These are phyloP conservation scores for Zygosaccharomyces bailii DNA, from an alignment of 805 yeast genomes.

Conservation along the genomic window DNA sequence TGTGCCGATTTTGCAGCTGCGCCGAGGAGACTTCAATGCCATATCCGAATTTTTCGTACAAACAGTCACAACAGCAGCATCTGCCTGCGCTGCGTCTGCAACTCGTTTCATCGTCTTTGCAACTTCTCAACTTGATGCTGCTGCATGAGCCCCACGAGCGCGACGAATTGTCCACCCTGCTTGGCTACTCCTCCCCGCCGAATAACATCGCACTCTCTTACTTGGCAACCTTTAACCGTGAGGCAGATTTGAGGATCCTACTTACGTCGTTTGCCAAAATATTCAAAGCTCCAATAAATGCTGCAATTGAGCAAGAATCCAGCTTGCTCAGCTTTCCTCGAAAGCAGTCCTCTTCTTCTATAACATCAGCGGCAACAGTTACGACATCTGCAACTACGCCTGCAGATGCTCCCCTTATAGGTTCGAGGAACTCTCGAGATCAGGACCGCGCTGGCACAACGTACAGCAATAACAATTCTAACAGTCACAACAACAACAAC, in stretches of 20 bases:
- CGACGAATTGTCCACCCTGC: conserved; percentile 7
- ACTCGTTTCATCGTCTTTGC: conserved; percentile 54
- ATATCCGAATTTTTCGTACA: conserved; percentile 16
- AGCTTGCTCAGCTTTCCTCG: conserved; percentile 33
- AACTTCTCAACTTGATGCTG: conserved; percentile 54
- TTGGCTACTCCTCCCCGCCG: conserved; percentile 41
- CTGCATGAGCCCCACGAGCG: not conserved
- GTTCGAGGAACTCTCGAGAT: not conserved
- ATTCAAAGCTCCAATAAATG: conserved; percentile 44
- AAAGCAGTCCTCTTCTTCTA: conserved; percentile 12
- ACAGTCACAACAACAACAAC: not conserved
- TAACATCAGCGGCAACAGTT: not conserved
- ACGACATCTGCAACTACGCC: not conserved
- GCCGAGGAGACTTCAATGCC: conserved; percentile 32
- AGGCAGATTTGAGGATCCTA: conserved; percentile 51
- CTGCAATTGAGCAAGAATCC: conserved; percentile 39
- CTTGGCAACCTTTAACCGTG: conserved; percentile 52
- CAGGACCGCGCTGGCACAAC: conserved; percentile 13
- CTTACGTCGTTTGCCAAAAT: conserved; percentile 47
- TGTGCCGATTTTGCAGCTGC: conserved; percentile 49
- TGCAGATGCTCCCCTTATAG: not conserved
- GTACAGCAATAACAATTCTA: not conserved
- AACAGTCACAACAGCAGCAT: conserved; percentile 22
- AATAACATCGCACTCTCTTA: conserved; percentile 55
- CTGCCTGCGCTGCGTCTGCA: conserved; percentile 37